Base-by-base conservation (phyloP, 768 basidiomycete genomes). In the Collybiopsis confluens region DNA sequence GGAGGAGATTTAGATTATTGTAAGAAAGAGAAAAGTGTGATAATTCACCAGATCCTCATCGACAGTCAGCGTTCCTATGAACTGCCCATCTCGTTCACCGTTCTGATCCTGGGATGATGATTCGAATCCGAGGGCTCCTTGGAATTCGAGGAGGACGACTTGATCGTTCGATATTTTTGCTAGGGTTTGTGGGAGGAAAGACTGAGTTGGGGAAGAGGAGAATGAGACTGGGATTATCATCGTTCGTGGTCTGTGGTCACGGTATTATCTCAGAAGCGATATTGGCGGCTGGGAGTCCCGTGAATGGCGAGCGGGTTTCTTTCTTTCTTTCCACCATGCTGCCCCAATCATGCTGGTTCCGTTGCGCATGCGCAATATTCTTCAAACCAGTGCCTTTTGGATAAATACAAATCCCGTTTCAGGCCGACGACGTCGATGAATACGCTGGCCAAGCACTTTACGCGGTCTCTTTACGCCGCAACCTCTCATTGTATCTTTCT, bases 131-230 rank as follows among this genome's bases (percentile, higher is more conserved):
- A 97, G 76, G 46, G 77, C 73, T 47, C 94, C 94, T 67, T 98
- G 95, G 4, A 97, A 74, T 62, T 98, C 94, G 50, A 98, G 79
- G 4, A 98, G 72, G 38, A 92, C 82, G 13, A 92, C 65, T 63
- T 93, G 90, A 40, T 86, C 84, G 58, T 88, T 77, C 15, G 90
- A 91, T 40, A 95, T 79, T 54, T 78, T 77, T 1, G 85, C 86
- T 13, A 96, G 73, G 0, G 76, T 71, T 1, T 85, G 75, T 0
- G 88, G 84, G 4, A 91, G 77, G 21, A 65, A 59, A 1, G 73
- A 61, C 8, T 73, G 68, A 1, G 73, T 56, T 45, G 70, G 55
- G 6, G 68, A 57, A 20, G 64, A 53, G 40, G 64, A 53, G 48
- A 83, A 71, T 27, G 69, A 73, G 52, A 92, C 71, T 18, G 87